These are phyloP conservation scores for Picea glauca DNA, from an alignment of 75 land plant genomes.

Conservation along the genomic window DNA sequence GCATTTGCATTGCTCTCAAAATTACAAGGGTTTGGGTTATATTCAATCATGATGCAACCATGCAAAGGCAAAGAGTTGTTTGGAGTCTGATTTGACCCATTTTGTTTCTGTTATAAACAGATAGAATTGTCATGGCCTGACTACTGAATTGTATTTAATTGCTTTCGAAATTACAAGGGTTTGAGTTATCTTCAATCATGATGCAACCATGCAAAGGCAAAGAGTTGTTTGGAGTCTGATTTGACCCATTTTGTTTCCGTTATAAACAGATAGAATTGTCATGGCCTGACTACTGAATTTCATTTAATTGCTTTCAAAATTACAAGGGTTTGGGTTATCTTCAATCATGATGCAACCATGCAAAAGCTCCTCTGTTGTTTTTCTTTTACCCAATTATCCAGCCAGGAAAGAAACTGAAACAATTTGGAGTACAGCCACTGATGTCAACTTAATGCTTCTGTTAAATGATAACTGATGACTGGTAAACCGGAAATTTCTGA, in stretches of 20 bases:
- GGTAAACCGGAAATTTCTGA: not conserved
- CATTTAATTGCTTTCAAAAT: not conserved
- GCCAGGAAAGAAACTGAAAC: not conserved
- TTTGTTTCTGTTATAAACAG: not conserved
- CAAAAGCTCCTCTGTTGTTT: conserved; percentile 1
- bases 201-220: not conserved
- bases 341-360: conserved; percentile 7
- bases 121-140: not conserved
- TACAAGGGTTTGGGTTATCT: not conserved
- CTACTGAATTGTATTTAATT: not conserved
- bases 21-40: not conserved
- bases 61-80: not conserved
- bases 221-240: conserved; percentile 1
- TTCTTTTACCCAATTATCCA: not conserved
- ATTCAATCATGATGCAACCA: conserved; percentile 7
- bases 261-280: not conserved
- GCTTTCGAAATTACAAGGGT: not conserved
- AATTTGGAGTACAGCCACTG: conserved; percentile 1
- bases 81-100: not conserved
- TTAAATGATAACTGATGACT: not conserved
- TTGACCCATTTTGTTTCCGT: not conserved
- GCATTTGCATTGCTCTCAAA: not conserved
- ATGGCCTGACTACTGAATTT: not conserved
- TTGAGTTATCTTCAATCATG: conserved; percentile 9
- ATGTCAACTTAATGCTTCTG: conserved; percentile 2